Conservation (phyloP, 805 yeast genomes). For the Peterozyma toletana region DNA sequence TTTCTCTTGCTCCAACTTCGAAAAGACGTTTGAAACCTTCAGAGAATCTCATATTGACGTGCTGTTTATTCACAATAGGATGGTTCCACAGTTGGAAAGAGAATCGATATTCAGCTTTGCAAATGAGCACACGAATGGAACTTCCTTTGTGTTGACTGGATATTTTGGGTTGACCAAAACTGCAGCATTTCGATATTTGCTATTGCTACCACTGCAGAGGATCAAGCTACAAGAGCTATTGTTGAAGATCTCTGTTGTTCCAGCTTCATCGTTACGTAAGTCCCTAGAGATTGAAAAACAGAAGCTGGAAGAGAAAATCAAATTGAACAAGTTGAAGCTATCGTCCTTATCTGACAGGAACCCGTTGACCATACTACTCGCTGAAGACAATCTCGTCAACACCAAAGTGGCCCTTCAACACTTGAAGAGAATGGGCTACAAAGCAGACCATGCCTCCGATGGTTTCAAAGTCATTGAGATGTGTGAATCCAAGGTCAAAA, state of each 20-base stretch:
- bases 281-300: neutral
- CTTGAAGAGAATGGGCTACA: conserved; percentile 39
- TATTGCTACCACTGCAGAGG: conserved; percentile 14
- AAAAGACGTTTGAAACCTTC: conserved; percentile 8
- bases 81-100: neutral
- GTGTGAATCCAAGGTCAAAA: conserved; percentile 18
- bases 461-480: conserved; percentile 37
- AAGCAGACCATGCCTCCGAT: conserved; percentile 45
- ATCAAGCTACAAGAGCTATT: conserved; percentile 9
- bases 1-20: conserved; percentile 13
- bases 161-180: conserved; percentile 10
- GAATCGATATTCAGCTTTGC: neutral
- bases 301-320: conserved; percentile 10
- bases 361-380: conserved; percentile 44
- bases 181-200: conserved; percentile 6
- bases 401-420: conserved; percentile 44
- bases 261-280: conserved; percentile 14
- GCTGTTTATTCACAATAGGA: conserved; percentile 2
- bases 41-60: neutral
- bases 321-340: conserved; percentile 21
- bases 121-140: neutral
- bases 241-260: neutral
- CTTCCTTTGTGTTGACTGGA: conserved; percentile 8
- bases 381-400: conserved; percentile 48
- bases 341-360: conserved; percentile 25